Conservation (phyloP, 2,329 filamentous ascomycete genomes). For the Aspergillus viridinutans region DNA sequence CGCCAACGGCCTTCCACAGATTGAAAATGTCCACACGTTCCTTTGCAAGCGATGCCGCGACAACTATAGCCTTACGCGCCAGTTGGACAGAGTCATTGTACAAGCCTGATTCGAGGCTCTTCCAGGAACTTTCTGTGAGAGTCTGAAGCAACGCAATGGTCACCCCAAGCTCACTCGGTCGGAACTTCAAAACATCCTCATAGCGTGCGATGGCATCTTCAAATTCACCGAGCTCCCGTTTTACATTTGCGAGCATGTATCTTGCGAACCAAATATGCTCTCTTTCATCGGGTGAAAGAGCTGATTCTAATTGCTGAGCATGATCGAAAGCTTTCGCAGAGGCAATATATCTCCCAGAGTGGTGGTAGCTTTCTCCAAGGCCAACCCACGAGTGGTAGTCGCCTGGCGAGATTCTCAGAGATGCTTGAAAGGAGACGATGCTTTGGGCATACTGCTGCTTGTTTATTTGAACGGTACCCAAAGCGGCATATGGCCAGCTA, state of each 20-base stretch:
- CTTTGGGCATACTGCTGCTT: constrained; percentile 86
- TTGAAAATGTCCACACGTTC: constrained; percentile 74
- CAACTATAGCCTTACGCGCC: constrained; percentile 64
- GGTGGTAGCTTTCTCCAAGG: constrained; percentile 94
- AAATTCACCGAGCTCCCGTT: constrained; percentile 84
- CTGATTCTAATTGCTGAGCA: constrained; percentile 70
- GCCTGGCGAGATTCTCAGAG: constrained; percentile 73
- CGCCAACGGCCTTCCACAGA: constrained; percentile 87
- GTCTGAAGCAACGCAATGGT: constrained; percentile 84
- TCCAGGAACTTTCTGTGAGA: constrained; percentile 74
- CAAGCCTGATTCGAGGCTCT: constrained; percentile 73
- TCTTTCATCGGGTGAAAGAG: constrained; percentile 49
- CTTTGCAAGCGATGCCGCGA: constrained; percentile 59
- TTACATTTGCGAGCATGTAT: constrained; percentile 95
- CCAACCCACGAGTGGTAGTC: constrained; percentile 97
- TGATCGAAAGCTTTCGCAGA: constrained; percentile 86
- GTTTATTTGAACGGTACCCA: constrained; percentile 92
- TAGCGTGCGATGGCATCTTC: constrained; percentile 78
- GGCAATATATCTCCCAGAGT: constrained; percentile 88
- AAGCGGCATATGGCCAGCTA: constrained; percentile 91
- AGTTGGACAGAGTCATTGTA: constrained; percentile 78
- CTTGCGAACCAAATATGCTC: constrained; percentile 89
- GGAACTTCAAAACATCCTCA: constrained; percentile 63
- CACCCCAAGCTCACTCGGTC: constrained; percentile 76
- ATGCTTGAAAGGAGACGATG: constrained; percentile 86